A percentile compares a stretch with the other conserved stretches of the same genome.
Conservation (phyloP, 768 basidiomycete genomes). For the Podaxis carcinomalis region DNA sequence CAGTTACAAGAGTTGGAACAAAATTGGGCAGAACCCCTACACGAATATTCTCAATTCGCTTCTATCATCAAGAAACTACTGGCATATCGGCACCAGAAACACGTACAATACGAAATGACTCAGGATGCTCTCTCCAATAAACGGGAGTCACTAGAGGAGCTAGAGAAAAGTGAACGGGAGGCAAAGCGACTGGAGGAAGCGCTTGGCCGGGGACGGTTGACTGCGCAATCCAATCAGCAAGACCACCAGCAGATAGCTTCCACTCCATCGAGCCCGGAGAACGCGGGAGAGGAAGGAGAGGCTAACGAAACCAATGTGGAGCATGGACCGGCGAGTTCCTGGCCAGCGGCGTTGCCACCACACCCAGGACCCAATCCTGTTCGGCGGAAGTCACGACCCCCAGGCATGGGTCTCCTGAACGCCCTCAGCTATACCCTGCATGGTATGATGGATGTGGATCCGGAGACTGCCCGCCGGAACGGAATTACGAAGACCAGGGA, state of each 20-base stretch:
- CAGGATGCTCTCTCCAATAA: slow-evolving; percentile 85
- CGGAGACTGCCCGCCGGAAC: slow-evolving; percentile 90
- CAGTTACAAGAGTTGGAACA: slow-evolving; percentile 93
- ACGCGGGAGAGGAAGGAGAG: slow-evolving; percentile 18
- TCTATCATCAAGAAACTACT: slow-evolving; percentile 92
- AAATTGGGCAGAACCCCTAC: slow-evolving; percentile 92
- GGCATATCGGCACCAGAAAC: slow-evolving; percentile 95
- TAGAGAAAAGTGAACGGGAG: slow-evolving; percentile 91
- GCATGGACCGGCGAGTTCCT: slow-evolving; percentile 29
- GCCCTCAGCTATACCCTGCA: slow-evolving; percentile 93
- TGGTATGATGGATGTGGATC: slow-evolving; percentile 99
- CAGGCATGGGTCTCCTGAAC: slow-evolving; percentile 83
- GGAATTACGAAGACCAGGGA: slow-evolving; percentile 93
- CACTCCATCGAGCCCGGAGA: slow-evolving; percentile 20
- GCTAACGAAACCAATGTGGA: slow-evolving; percentile 14
- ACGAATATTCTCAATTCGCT: slow-evolving; percentile 94
- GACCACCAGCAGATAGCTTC: slow-evolving; percentile 15
- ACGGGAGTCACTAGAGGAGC: slow-evolving; percentile 78
- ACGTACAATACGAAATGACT: slow-evolving; percentile 96
- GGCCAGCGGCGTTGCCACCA: slow-evolving; percentile 54
- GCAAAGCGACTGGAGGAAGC: slow-evolving; percentile 88
- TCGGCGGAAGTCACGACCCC: slow-evolving; percentile 49
- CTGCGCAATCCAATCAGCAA: slow-evolving; percentile 17
- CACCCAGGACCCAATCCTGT: slow-evolving; percentile 77
- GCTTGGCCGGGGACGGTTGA: slow-evolving; percentile 52